Conservation (phyloP, 176 grass and related monocot genomes). For the Elymus sibiricus region DNA sequence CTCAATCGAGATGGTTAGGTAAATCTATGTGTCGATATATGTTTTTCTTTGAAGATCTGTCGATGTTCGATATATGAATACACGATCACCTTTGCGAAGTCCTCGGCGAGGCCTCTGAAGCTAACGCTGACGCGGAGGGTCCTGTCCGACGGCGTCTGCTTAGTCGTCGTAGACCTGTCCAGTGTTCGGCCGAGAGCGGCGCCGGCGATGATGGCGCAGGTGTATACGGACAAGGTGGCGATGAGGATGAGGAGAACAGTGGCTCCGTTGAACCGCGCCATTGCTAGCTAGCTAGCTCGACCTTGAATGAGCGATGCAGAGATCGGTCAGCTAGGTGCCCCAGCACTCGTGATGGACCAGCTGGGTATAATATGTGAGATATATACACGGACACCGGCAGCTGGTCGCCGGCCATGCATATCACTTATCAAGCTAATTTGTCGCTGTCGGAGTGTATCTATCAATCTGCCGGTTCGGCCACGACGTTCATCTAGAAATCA, state of each 20-base stretch:
- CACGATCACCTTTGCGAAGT: background rate
- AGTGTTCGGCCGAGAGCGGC: conserved; percentile 3
- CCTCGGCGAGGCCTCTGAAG: background rate
- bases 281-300: background rate
- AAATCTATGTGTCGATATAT: too few relatives aligned
- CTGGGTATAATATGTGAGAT: background rate
- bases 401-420: background rate
- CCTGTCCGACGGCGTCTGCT: background rate
- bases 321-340: background rate
- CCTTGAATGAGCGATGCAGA: background rate
- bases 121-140: background rate
- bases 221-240: background rate
- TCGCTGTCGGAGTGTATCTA: background rate
- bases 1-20: too few relatives aligned
- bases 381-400: background rate
- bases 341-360: background rate
- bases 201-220: conserved; percentile 23
- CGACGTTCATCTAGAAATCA: background rate
- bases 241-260: conserved; percentile 20
- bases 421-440: background rate
- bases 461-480: background rate
- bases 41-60: too few relatives aligned
- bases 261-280: background rate
- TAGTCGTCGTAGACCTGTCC: background rate
- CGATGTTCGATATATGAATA: background rate